A percentile compares a stretch with the other conserved stretches of the same genome.
Evolutionary conservation across 306 rosid species (phyloP).

Genomic region (Cicer judaicum): DNA sequence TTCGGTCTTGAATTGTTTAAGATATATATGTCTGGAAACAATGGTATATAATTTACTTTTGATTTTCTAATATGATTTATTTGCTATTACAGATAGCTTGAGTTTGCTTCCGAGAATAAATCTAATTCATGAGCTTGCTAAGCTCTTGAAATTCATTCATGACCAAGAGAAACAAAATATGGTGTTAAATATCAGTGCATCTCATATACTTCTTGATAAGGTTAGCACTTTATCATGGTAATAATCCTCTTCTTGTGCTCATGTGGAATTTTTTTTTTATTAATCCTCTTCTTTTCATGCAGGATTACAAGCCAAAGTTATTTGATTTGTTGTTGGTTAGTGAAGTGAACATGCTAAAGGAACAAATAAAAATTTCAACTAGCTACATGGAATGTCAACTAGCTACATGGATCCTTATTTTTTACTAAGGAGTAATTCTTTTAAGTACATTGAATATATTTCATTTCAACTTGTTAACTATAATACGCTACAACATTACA

Average conservation of each 20-base stretch:
- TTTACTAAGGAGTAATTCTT: constrained; percentile 52
- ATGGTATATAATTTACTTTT: neutral
- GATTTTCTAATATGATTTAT: neutral
- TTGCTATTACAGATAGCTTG: constrained; percentile 45
- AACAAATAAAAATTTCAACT: constrained; percentile 32
- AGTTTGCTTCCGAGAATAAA: constrained; percentile 61
- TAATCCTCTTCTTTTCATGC: neutral
- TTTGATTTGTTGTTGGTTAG: constrained; percentile 48
- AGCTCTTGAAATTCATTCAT: constrained; percentile 61
- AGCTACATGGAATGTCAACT: constrained; percentile 40
- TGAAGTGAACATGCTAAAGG: constrained; percentile 44
- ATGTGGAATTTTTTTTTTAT: neutral
- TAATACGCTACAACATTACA: neutral
- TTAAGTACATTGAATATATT: neutral
- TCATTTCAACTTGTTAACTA: constrained; percentile 11
- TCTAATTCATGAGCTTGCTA: constrained; percentile 59
- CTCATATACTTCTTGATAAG: constrained; percentile 66
- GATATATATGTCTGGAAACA: neutral
- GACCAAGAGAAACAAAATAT: constrained; percentile 52
- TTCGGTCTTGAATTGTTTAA: constrained; percentile 3
- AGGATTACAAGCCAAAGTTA: constrained; percentile 64
- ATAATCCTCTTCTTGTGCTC: neutral
- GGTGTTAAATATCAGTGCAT: constrained; percentile 52
- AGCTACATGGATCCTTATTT: constrained; percentile 57
- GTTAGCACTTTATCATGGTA: constrained; percentile 41